Base-by-base conservation (phyloP, 148 eudicot genomes). In the Mesembryanthemum crystallinum region DNA sequence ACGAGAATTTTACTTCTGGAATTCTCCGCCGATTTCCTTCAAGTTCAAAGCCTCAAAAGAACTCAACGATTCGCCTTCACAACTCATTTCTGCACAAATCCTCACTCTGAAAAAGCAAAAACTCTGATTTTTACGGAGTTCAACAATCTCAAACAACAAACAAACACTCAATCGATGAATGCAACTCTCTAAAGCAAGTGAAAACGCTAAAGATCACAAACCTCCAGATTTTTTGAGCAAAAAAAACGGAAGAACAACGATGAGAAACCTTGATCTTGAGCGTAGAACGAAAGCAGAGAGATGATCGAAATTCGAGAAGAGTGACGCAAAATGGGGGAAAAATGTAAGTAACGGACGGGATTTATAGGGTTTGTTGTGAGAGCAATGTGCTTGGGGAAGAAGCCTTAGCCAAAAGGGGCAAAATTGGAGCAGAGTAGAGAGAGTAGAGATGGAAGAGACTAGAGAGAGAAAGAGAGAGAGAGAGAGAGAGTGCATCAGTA, bases 371-470 rank as follows among this genome's bases (percentile, higher is more conserved):
- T 62, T 71, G 23, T 8, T 35, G 3, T 20, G 13, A 18, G 32
- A 66, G 11, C 3, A 72, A 14, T 28, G 78, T 72, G 64, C 10
- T 14, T 43, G 68, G 68, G 30, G 68, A 67, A 79, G 32, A 68
- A 79, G 29, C 6, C 11, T 64, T 79, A 58, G 62, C 77, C 58
- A 59, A 73, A 73, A 58, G 28, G 30, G 77, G 82, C 47, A 79
- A 73, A 45, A 45, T 8, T 32, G 72, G 12, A 65, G 74, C 67
- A 78, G 81, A 30, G 66, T 20, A 66, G 75, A 62, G 64, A 8
- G 17, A 0, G n/a, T 2, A 39, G 63, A 70, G 52, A 71, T 75
- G 43, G 60, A 39, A 65, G 69, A 37, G 76, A 59, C 59, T n/a
- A 43, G 28, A 37, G 58, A 29, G 60, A 28, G 42, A 32, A 42